Conservation (phyloP, 225 moss, liverwort and hornwort genomes). For the Antitrichia curtipendula region DNA sequence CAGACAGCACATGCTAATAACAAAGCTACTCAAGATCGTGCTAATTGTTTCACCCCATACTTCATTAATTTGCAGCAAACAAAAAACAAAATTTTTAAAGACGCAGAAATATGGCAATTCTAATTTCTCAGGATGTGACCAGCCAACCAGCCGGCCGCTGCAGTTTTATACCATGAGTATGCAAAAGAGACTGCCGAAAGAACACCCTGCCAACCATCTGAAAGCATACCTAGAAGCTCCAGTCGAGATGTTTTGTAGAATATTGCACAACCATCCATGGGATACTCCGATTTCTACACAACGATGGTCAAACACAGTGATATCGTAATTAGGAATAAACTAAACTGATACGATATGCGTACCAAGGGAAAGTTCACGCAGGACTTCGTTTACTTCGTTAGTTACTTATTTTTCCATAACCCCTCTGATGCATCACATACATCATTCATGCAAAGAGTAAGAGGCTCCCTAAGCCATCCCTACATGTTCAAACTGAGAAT, state of each 20-base stretch:
- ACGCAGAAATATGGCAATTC: neutral
- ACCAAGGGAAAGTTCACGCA: neutral
- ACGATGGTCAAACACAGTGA: neutral
- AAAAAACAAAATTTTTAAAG: neutral
- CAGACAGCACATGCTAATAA: neutral
- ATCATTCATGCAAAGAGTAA: neutral
- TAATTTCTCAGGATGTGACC: neutral
- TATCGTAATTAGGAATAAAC: neutral
- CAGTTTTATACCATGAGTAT: neutral
- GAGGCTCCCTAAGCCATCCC: neutral
- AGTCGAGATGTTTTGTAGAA: constrained; percentile 47
- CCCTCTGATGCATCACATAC: neutral
- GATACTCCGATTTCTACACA: constrained; percentile 38
- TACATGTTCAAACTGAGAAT: neutral
- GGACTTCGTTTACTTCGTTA: neutral
- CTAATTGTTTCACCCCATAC: neutral
- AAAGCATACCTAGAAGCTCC: constrained; percentile 27
- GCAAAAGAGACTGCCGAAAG: neutral
- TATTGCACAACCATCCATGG: constrained; percentile 54
- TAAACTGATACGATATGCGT: neutral
- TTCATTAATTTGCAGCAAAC: neutral
- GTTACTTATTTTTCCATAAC: neutral
- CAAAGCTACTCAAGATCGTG: neutral
- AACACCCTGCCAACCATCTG: neutral
- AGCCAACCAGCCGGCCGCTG: neutral